Conservation (phyloP, 768 basidiomycete species). For the Collybiopsis luxurians region DNA sequence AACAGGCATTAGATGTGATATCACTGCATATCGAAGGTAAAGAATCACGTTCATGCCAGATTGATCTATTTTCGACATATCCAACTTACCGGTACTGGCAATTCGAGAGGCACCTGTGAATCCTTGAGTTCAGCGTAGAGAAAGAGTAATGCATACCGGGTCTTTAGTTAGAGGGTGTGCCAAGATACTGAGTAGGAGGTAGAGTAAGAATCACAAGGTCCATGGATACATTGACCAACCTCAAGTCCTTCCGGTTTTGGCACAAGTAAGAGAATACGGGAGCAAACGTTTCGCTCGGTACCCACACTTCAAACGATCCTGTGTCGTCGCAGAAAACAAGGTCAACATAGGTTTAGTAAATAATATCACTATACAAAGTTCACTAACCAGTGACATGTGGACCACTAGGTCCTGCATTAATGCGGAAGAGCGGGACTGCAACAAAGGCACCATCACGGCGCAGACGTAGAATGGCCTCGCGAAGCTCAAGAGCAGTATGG, state of each 20-base stretch:
- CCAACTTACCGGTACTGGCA: too few relatives aligned
- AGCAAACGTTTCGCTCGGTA: slow-evolving; percentile 67
- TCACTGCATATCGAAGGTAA: slow-evolving; percentile 50
- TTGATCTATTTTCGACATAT: too few relatives aligned
- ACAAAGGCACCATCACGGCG: slow-evolving; percentile 76
- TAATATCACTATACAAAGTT: slow-evolving; percentile 17
- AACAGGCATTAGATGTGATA: slow-evolving; percentile 63
- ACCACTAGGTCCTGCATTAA: slow-evolving; percentile 65
- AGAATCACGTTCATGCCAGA: too few relatives aligned
- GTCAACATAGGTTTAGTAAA: not conserved
- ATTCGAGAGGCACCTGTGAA: too few relatives aligned
- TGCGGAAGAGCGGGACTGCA: slow-evolving; percentile 70
- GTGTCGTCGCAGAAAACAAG: not conserved
- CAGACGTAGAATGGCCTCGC: slow-evolving; percentile 68
- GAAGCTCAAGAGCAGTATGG: slow-evolving; percentile 60
- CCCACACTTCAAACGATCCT: slow-evolving; percentile 86
- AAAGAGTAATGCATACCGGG: slow-evolving; percentile 60
- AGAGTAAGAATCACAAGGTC: too few relatives aligned
- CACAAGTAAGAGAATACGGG: slow-evolving; percentile 74
- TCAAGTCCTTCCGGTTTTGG: slow-evolving; percentile 62
- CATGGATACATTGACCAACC: slow-evolving; percentile 46
- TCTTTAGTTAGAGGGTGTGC: slow-evolving; percentile 74
- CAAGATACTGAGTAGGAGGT: slow-evolving; percentile 65
- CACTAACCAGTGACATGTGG: slow-evolving; percentile 78
- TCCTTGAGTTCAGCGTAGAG: too few relatives aligned